Conservation (phyloP, 495 filamentous ascomycete species). For the Aspergillus sparsus region DNA sequence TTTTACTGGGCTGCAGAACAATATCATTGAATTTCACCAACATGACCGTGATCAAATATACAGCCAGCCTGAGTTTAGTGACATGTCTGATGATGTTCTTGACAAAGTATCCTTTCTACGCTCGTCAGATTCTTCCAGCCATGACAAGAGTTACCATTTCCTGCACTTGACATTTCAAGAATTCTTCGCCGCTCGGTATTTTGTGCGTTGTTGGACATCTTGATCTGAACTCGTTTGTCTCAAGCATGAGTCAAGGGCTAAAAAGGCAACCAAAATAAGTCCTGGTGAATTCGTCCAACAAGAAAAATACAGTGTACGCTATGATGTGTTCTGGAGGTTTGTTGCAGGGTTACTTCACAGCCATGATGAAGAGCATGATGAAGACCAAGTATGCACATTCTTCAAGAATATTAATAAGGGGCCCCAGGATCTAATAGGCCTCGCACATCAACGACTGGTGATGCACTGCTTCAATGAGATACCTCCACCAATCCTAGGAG, state of each 20-base stretch:
- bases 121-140: slow-evolving; percentile 18
- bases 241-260: no score
- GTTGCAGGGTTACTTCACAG: slow-evolving; percentile 37
- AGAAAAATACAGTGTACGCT: slow-evolving; percentile 44
- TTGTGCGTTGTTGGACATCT: slow-evolving; percentile 40
- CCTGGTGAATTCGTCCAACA: no score
- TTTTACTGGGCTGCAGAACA: not conserved
- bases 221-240: no score
- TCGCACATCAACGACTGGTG: not conserved
- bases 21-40: not conserved
- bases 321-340: slow-evolving; percentile 49
- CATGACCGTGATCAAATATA: not conserved
- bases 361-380: slow-evolving; percentile 14
- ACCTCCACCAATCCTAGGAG: not conserved
- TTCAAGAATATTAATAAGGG: slow-evolving; percentile 37
- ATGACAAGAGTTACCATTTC: slow-evolving; percentile 38
- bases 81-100: not conserved
- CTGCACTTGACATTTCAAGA: slow-evolving; percentile 31
- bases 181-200: slow-evolving; percentile 35
- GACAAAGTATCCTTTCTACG: slow-evolving; percentile 35
- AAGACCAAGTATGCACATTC: slow-evolving; percentile 29
- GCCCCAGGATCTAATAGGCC: not conserved
- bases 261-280: no score
- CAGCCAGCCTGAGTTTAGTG: not conserved
- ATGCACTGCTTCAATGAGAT: slow-evolving; percentile 5